Evolutionary conservation across 495 filamentous ascomycete species (phyloP).

Genomic region (Aspergillus carlsbadensis): DNA sequence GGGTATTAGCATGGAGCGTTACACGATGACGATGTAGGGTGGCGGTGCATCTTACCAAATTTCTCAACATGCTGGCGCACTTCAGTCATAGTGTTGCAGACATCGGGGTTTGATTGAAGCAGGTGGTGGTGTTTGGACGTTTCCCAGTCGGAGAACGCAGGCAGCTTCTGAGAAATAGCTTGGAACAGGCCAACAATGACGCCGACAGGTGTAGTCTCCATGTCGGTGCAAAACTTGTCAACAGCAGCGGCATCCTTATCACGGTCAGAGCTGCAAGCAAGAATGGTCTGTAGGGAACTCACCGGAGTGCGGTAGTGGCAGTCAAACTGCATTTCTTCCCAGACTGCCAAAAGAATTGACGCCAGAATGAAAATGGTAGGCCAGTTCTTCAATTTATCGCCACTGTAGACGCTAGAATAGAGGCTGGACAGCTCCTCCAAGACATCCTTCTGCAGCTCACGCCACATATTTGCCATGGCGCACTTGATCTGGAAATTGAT

Average conservation of each 20-base stretch:
- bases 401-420: conserved; percentile 90
- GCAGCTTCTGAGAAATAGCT: conserved; percentile 91
- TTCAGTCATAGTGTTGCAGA: conserved; percentile 93
- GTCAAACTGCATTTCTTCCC: conserved; percentile 98
- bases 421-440: conserved; percentile 85
- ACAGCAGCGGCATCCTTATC: conserved; percentile 68
- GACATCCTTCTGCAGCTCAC: conserved; percentile 90
- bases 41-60: conserved; percentile 60
- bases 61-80: conserved; percentile 83
- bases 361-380: conserved; percentile 95
- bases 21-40: background rate
- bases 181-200: conserved; percentile 94
- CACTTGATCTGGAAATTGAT: conserved; percentile 98
- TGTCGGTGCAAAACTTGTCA: conserved; percentile 88
- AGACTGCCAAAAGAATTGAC: conserved; percentile 83
- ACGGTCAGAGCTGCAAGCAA: background rate
- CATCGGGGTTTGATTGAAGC: conserved; percentile 81
- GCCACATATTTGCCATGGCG: conserved; percentile 93
- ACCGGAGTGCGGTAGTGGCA: conserved; percentile 83
- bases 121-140: conserved; percentile 81
- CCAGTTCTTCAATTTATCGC: conserved; percentile 94
- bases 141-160: conserved; percentile 88
- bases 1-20: conserved; percentile 24
- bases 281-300: conserved; percentile 15
- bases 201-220: conserved; percentile 90